phyloP scores from a whole-genome alignment of 2,329 filamentous ascomycete genomes.

The Fusarium sp. region DNA sequence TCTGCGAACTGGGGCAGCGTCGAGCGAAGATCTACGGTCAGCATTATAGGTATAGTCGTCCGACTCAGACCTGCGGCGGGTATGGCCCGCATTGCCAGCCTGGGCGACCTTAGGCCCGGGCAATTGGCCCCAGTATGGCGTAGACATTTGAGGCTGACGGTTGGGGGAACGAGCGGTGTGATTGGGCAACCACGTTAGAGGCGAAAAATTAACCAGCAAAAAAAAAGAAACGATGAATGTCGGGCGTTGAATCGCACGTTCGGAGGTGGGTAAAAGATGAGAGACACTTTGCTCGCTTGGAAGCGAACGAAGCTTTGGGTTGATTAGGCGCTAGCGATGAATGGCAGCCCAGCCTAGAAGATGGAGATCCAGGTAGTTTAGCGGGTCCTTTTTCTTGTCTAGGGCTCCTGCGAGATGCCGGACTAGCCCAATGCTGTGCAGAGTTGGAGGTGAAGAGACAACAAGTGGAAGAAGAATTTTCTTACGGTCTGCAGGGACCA shows the following conservation, averaged over 20 bases:
- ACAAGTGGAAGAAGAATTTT: constrained; percentile 20
- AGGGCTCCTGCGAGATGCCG: constrained; percentile 45
- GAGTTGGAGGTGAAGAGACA: constrained; percentile 15
- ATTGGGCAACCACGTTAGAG: constrained; percentile 43
- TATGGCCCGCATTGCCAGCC: constrained; percentile 44
- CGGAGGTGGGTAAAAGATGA: constrained; percentile 40
- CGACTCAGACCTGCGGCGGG: constrained; percentile 54
- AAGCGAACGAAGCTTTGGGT: constrained; percentile 33
- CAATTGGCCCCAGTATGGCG: constrained; percentile 70
- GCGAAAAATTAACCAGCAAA: constrained; percentile 21
- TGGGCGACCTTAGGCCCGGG: constrained; percentile 60
- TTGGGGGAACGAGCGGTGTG: constrained; percentile 39
- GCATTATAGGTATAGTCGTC: constrained; percentile 49
- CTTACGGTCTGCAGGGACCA: constrained; percentile 26
- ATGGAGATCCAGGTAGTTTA: constrained; percentile 11
- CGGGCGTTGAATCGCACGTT: constrained; percentile 37
- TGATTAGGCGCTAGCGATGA: constrained; percentile 42
- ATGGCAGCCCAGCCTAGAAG: constrained; percentile 11
- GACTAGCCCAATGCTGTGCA: constrained; percentile 56
- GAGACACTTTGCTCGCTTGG: constrained; percentile 16
- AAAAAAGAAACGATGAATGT: constrained; percentile 17
- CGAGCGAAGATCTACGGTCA: constrained; percentile 51
- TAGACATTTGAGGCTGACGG: constrained; percentile 56
- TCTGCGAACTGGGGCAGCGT: constrained; percentile 57
- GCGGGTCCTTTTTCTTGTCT: constrained; percentile 41